These are phyloP conservation scores for Diddensiella caesifluorescens DNA, from an alignment of 805 yeast species.

Conservation along the genomic window DNA sequence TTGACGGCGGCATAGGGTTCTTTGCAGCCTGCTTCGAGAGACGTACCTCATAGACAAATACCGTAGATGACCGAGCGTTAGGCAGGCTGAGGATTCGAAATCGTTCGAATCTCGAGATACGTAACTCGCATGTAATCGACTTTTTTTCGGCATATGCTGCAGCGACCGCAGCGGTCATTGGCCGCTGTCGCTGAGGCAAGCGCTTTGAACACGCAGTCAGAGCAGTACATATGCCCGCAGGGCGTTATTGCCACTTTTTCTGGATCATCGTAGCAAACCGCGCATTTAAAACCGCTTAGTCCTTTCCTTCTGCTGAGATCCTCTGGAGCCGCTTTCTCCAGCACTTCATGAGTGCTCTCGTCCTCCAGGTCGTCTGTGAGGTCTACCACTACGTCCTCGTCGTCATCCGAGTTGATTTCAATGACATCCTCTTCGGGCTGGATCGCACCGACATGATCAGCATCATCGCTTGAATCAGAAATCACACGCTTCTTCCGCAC, in stretches of 20 bases:
- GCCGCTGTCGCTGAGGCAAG: conserved; percentile 26
- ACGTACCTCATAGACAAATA: no score
- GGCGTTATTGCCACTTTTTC: conserved; percentile 30
- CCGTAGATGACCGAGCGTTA: no score
- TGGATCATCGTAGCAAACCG: conserved; percentile 35
- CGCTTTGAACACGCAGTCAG: conserved; percentile 33
- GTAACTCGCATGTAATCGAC: conserved; percentile 27
- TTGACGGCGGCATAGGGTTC: conserved; percentile 98
- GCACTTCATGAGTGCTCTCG: conserved; percentile 12
- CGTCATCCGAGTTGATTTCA: no score
- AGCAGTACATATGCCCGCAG: conserved; percentile 37
- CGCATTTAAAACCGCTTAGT: conserved; percentile 25
- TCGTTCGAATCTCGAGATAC: conserved; percentile 33
- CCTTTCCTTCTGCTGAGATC: conserved; percentile 13
- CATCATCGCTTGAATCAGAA: no score
- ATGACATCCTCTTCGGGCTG: no score
- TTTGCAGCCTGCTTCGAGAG: conserved; percentile 90
- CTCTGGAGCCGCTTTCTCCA: conserved; percentile 13
- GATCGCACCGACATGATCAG: no score
- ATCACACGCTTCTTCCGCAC: no score
- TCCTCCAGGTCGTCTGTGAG: conserved; percentile 12
- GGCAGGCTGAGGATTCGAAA: conserved; percentile 34
- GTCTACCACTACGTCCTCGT: no score
- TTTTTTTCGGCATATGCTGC: conserved; percentile 32
- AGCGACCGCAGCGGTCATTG: conserved; percentile 27